Conservation (phyloP, 2,329 filamentous ascomycete genomes). For the Basipetospora chlamydospora region DNA sequence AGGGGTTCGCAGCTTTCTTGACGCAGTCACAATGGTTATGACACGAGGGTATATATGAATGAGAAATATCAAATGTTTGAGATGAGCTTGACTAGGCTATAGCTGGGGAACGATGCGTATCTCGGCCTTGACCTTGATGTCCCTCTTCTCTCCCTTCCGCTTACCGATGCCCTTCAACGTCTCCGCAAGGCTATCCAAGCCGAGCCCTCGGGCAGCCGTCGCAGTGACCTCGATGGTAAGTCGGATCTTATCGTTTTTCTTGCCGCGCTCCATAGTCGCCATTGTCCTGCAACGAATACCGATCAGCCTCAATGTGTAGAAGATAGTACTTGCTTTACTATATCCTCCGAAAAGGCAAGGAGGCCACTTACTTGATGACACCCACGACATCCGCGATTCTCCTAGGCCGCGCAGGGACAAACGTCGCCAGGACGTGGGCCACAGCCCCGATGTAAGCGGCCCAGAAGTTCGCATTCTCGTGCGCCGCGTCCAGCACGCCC, state of each 20-base stretch:
- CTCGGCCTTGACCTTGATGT: constrained; percentile 18
- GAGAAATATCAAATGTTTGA: too few relatives aligned
- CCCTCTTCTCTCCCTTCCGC: constrained; percentile 16
- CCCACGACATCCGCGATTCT: constrained; percentile 18
- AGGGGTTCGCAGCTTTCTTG: too few relatives aligned
- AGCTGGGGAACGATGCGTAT: constrained; percentile 5
- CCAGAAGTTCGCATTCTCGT: constrained; percentile 32
- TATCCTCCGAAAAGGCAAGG: too few relatives aligned
- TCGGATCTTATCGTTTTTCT: constrained; percentile 22
- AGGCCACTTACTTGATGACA: constrained; percentile 24
- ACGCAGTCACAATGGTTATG: too few relatives aligned
- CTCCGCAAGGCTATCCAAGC: constrained; percentile 19
- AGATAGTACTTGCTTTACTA: too few relatives aligned
- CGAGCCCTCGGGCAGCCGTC: constrained; percentile 15
- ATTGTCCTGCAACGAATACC: background rate
- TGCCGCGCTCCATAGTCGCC: constrained; percentile 11
- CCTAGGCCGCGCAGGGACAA: constrained; percentile 27
- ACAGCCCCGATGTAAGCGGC: constrained; percentile 36
- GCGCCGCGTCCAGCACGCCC: constrained; percentile 22
- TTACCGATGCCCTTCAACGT: constrained; percentile 20
- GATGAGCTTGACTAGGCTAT: background rate
- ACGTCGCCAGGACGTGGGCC: constrained; percentile 24
- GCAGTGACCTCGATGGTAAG: constrained; percentile 20
- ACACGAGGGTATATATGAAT: too few relatives aligned
- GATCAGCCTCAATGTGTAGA: too few relatives aligned